These are phyloP conservation scores for Tolypocladium album DNA, from an alignment of 2,329 filamentous ascomycete genomes.

Conservation along the genomic window DNA sequence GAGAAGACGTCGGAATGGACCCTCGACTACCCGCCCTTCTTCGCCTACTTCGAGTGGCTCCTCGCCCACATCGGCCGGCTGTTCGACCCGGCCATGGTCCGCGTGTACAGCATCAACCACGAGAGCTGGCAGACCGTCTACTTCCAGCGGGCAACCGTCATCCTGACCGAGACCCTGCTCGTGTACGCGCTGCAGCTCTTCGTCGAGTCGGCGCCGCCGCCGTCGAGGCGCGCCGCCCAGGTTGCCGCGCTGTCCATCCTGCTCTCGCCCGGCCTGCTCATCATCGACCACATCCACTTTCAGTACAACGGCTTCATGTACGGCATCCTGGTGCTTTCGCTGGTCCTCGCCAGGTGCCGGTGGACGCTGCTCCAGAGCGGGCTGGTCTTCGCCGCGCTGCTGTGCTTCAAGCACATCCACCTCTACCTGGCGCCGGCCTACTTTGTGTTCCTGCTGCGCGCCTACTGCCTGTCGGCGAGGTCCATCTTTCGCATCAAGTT, in stretches of 20 bases:
- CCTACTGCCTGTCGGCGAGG: slow-evolving; percentile 73
- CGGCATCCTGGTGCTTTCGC: slow-evolving; percentile 75
- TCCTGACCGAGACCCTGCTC: slow-evolving; percentile 73
- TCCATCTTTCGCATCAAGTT: slow-evolving; percentile 69
- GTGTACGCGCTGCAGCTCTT: slow-evolving; percentile 75
- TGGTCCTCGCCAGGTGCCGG: slow-evolving; percentile 69
- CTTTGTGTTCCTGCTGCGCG: slow-evolving; percentile 83
- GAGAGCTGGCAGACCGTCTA: slow-evolving; percentile 90
- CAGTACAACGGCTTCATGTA: slow-evolving; percentile 99
- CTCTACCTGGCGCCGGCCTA: slow-evolving; percentile 93
- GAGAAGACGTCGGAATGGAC: slow-evolving; percentile 99
- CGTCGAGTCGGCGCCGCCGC: slow-evolving; percentile 56
- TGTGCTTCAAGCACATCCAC: slow-evolving; percentile 98
- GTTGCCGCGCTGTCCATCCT: slow-evolving; percentile 81
- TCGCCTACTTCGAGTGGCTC: slow-evolving; percentile 92
- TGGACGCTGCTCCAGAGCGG: slow-evolving; percentile 70
- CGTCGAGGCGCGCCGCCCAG: slow-evolving; percentile 66
- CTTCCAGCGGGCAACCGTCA: slow-evolving; percentile 85
- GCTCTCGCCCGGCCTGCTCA: slow-evolving; percentile 82
- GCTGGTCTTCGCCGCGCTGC: slow-evolving; percentile 68
- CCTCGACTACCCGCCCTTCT: slow-evolving; percentile 96
- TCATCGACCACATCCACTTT: slow-evolving; percentile 98
- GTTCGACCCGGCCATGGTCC: slow-evolving; percentile 72
- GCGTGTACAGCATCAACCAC: slow-evolving; percentile 70
- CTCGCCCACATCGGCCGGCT: slow-evolving; percentile 72